Percentiles rank a stretch among this genome's conserved stretches.
Evolutionary conservation across 202 grass and related monocot genomes (phyloP).

Genomic region (Dendrocalamus latiflorus): DNA sequence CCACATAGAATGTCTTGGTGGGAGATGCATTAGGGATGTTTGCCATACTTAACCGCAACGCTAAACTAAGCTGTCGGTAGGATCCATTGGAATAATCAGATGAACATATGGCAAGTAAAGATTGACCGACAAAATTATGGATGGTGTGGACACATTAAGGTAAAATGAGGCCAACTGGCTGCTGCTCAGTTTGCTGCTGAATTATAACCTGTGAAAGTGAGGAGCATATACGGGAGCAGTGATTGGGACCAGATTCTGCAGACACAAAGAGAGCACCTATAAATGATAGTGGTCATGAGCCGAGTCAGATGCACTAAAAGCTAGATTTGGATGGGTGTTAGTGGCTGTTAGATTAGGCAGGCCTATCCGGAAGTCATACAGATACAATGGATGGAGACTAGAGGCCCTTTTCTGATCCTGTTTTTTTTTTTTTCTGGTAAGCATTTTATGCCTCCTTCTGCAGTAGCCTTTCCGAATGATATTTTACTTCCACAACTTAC

Average conservation of each 20-base stretch:
- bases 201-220: slow-evolving; percentile 48
- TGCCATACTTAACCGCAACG: slow-evolving; percentile 21
- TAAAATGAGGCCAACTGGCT: slow-evolving; percentile 37
- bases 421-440: slow-evolving; percentile 27
- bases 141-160: slow-evolving; percentile 23
- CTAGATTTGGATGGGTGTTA: slow-evolving; percentile 53
- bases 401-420: slow-evolving; percentile 28
- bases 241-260: slow-evolving; percentile 53
- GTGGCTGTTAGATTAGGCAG: slow-evolving; percentile 46
- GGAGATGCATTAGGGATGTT: slow-evolving; percentile 30
- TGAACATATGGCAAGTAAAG: slow-evolving; percentile 28
- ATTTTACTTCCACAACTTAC: slow-evolving; percentile 28
- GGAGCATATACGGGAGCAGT: slow-evolving; percentile 32
- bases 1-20: slow-evolving; percentile 32
- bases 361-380: slow-evolving; percentile 30
- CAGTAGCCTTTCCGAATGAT: slow-evolving; percentile 32
- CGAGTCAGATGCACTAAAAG: slow-evolving; percentile 50
- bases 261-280: slow-evolving; percentile 37
- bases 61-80: slow-evolving; percentile 14
- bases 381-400: slow-evolving; percentile 32
- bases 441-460: slow-evolving; percentile 30
- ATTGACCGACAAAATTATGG: slow-evolving; percentile 38
- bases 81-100: slow-evolving; percentile 27
- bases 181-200: slow-evolving; percentile 15
- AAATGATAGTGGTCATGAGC: slow-evolving; percentile 28